Conservation (phyloP, 148 eudicot species). For the Talinum fruticosum region DNA sequence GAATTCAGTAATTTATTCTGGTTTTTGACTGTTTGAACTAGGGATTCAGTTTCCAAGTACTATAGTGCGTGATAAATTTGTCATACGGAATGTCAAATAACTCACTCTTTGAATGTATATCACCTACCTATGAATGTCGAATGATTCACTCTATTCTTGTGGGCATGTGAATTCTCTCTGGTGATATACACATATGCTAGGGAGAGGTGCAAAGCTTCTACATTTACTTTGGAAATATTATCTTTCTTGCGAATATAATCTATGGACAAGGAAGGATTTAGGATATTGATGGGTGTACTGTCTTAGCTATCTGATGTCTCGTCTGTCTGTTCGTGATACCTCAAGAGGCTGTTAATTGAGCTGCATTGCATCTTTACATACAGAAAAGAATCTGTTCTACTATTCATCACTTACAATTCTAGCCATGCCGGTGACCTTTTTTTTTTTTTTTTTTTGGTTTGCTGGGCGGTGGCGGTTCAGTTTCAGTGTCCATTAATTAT, state of each 20-base stretch:
- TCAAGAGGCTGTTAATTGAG: too few relatives aligned
- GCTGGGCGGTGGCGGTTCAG: too few relatives aligned
- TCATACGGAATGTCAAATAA: background rate
- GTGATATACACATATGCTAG: background rate
- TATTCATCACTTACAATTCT: too few relatives aligned
- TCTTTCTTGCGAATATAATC: background rate
- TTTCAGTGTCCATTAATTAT: too few relatives aligned
- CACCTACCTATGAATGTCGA: background rate
- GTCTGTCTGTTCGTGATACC: too few relatives aligned
- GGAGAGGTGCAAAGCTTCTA: background rate
- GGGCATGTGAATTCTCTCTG: background rate
- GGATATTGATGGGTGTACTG: background rate
- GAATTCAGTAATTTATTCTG: background rate
- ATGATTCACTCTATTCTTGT: background rate
- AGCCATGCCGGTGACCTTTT: too few relatives aligned
- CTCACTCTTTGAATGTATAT: too few relatives aligned
- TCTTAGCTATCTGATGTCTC: too few relatives aligned
- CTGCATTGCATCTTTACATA: background rate
- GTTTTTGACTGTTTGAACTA: background rate
- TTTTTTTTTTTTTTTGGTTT: too few relatives aligned
- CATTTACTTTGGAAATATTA: background rate
- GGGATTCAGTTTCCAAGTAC: background rate
- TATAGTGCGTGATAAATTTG: background rate
- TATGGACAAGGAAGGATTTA: too few relatives aligned
- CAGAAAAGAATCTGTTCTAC: too few relatives aligned